Percentiles rank a stretch among this genome's conserved stretches.
Conservation (phyloP, 2,329 filamentous ascomycete species). For the Calonectria naviculata region DNA sequence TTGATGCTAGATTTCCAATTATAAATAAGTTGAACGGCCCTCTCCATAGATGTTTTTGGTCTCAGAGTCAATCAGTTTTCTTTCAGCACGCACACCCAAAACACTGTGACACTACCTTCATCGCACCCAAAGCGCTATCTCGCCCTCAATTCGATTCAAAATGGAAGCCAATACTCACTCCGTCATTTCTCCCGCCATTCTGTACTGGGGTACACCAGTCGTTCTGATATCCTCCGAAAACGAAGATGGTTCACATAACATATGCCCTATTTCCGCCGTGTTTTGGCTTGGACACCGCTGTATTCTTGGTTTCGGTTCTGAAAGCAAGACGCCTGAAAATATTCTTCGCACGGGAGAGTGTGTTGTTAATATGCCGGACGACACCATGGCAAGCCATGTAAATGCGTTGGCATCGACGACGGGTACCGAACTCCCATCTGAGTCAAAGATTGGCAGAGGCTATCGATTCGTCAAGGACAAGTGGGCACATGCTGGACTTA, state of each 20-base stretch:
- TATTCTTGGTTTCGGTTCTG: slow-evolving; percentile 51
- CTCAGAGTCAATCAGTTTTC: neutral
- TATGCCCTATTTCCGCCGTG: slow-evolving; percentile 56
- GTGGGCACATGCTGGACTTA: slow-evolving; percentile 47
- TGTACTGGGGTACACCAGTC: slow-evolving; percentile 55
- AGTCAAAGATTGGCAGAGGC: slow-evolving; percentile 41
- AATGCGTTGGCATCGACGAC: slow-evolving; percentile 54
- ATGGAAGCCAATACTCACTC: slow-evolving; percentile 7
- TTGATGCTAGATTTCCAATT: too few species aligned
- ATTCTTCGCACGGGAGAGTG: slow-evolving; percentile 54
- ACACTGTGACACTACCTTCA: too few species aligned
- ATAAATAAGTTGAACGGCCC: neutral
- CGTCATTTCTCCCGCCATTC: slow-evolving; percentile 50
- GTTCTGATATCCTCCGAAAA: slow-evolving; percentile 53
- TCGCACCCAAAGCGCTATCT: neutral
- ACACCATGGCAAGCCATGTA: slow-evolving; percentile 46
- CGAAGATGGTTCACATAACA: slow-evolving; percentile 52
- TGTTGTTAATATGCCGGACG: slow-evolving; percentile 53
- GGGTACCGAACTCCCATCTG: slow-evolving; percentile 41
- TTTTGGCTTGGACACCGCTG: slow-evolving; percentile 57
- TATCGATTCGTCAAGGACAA: slow-evolving; percentile 54
- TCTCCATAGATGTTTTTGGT: neutral
- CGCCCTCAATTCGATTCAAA: neutral
- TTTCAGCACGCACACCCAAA: too few species aligned
- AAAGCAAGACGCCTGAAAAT: slow-evolving; percentile 52